A percentile compares a stretch with the other conserved stretches of the same genome.
phyloP scores from a whole-genome alignment of 2,329 filamentous ascomycete species.

The Talaromyces piceae region DNA sequence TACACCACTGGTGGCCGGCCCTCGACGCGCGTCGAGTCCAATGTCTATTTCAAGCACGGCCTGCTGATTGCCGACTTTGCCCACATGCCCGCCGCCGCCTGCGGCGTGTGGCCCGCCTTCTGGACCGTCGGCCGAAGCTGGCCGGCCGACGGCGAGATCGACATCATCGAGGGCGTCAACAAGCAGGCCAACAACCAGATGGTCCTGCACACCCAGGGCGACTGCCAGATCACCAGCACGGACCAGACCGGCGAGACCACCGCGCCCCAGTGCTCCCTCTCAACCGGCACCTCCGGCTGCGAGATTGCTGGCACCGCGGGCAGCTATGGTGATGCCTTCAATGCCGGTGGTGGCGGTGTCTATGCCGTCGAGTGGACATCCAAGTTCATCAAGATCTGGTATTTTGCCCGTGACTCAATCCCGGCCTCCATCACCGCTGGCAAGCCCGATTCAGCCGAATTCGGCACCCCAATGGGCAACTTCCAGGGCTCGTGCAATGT shows the following conservation, averaged over 20 bases:
- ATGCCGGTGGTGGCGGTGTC: constrained; percentile 41
- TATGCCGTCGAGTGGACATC: constrained; percentile 44
- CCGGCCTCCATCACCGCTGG: constrained; percentile 39
- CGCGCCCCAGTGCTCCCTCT: constrained; percentile 43
- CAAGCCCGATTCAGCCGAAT: constrained; percentile 38
- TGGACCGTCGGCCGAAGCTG: constrained; percentile 38
- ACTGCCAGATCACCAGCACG: constrained; percentile 37
- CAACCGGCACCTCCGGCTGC: constrained; percentile 31
- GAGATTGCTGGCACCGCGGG: constrained; percentile 32
- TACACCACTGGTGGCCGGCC: constrained; percentile 35
- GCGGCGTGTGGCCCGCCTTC: constrained; percentile 47
- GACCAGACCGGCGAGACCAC: constrained; percentile 44
- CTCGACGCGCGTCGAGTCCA: constrained; percentile 39
- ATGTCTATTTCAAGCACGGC: constrained; percentile 38
- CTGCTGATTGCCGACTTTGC: constrained; percentile 42
- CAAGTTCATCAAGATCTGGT: constrained; percentile 45
- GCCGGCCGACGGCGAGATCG: constrained; percentile 42
- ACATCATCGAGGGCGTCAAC: constrained; percentile 47
- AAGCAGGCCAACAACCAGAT: constrained; percentile 36
- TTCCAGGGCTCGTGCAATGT: constrained; percentile 38
- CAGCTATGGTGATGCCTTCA: constrained; percentile 49
- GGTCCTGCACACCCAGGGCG: constrained; percentile 42
- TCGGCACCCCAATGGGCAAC: constrained; percentile 40
- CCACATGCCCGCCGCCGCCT: constrained; percentile 42
- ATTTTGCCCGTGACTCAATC: constrained; percentile 39